phyloP scores from a whole-genome alignment of 2,329 filamentous ascomycete genomes.

The Setomelanomma holmii region DNA sequence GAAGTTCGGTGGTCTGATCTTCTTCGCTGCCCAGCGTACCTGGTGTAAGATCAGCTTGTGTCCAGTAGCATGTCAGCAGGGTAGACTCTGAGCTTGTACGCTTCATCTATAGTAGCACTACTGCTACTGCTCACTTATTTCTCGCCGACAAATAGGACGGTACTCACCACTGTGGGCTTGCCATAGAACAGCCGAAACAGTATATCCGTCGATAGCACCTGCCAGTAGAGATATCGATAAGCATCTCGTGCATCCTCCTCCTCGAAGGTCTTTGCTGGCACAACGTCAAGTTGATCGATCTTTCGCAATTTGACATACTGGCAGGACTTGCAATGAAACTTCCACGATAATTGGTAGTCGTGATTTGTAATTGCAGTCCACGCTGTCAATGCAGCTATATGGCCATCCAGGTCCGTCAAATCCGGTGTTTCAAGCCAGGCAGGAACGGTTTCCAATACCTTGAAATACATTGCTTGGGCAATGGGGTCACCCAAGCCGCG shows the following conservation, averaged over 20 bases:
- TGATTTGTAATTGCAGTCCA: constrained; percentile 36
- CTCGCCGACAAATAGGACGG: no score
- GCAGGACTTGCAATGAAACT: constrained; percentile 38
- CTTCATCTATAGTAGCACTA: no score
- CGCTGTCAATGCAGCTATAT: constrained; percentile 26
- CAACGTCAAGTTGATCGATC: constrained; percentile 29
- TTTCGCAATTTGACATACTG: constrained; percentile 27
- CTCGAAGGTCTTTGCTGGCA: constrained; percentile 24
- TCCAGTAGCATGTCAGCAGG: no score
- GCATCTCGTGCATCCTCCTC: constrained; percentile 28
- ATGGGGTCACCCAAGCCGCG: constrained; percentile 21
- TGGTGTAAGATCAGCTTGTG: background rate
- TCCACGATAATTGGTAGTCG: constrained; percentile 39
- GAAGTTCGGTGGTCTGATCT: constrained; percentile 18
- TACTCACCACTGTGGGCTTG: constrained; percentile 30
- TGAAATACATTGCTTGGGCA: constrained; percentile 31
- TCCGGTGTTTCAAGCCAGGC: constrained; percentile 29
- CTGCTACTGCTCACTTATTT: no score
- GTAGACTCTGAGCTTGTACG: no score
- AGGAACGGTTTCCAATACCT: constrained; percentile 34
- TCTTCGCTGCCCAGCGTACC: constrained; percentile 25
- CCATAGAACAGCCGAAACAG: constrained; percentile 37
- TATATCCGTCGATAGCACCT: constrained; percentile 29
- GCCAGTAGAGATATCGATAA: constrained; percentile 32
- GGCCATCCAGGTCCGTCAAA: constrained; percentile 25